Base-by-base conservation (phyloP, 768 basidiomycete species). In the Calocera cornea region DNA sequence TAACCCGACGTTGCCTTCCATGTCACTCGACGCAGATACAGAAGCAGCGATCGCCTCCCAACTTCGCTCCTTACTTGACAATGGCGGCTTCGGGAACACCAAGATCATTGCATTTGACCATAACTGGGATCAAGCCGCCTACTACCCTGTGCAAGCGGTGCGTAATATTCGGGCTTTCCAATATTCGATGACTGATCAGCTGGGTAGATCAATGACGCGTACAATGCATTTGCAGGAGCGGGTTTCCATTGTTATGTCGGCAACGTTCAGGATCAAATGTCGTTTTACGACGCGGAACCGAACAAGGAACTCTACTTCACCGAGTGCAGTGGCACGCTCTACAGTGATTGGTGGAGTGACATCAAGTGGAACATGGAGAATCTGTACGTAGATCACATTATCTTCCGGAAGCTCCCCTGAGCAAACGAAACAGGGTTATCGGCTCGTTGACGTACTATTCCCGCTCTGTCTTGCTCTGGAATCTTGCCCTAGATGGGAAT, bases 161-260 rank as follows among this genome's bases (percentile, higher is more conserved):
- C 66, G 79, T 72, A 38, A 14, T n/a, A 1, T n/a, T 64, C 66
- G 10, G 10, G 17, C 41, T 41, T n/a, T 24, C 19, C n/a, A 8
- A 1, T 22, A 22, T 17, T 63, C 41, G 27, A 12, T n/a, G n/a
- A 31, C 65, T 63, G 44, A 47, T 19, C 7, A 24, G 41, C 16
- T 65, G 1, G 50, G 36, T 22, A 72, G 71, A 60, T 72, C 44
- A 65, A 66, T 16, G 60, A 67, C 31, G 71, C 69, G 38, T 38
- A 38, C 27, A 60, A 50, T 38, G 67, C 70, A 7, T 68, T 70
- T 40, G 78, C 81, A 16, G 88, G 88, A 2, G 87, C 85, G 14
- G 77, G 85, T 0, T 90, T 89, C 73, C 88, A 90, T 73, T 89
- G 89, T 71, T 89, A 91, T 68, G 77, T 75, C 10, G 88, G 87